Base-by-base conservation (phyloP, 192 early-diverging fungal species). In the Gamsiella multidivaricata region DNA sequence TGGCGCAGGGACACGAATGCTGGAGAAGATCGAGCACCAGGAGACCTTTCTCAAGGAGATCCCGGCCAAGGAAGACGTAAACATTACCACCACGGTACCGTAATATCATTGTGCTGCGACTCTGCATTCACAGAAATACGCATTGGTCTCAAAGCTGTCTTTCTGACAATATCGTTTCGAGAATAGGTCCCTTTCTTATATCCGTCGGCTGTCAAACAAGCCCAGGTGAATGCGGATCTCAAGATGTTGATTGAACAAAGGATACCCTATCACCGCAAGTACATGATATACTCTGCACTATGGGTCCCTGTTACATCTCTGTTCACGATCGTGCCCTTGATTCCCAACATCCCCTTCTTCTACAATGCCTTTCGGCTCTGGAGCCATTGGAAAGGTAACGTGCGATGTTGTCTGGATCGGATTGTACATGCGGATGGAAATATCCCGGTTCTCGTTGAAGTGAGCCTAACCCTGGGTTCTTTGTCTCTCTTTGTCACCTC, bases 361-460 rank as follows among this genome's bases (percentile, higher is more conserved):
- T 94, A 94, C 70, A 94, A 94, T 73, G 57, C 91, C 32, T 94
- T 91, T 60, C 88, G 92, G 4, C 82, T 94, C 25, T 94, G 92
- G 72, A 91, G 90, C 68, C 91, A 94, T 51, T 93, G 92, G 73
- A 91, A 91, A 90, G 92, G 91, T 80, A 80, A 75, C n/a, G n/a
- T n/a, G n/a, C n/a, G n/a, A n/a, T 15, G 0, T 18, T 50, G 12
- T 37, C 18, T n/a, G 23, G 14, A 52, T 20, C 4, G 28, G 60
- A 49, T 49, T 6, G 26, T 56, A 20, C n/a, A n/a, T n/a, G n/a
- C n/a, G n/a, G n/a, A n/a, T n/a, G n/a, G n/a, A n/a, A n/a, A n/a
- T n/a, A n/a, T n/a, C n/a, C n/a, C n/a, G n/a, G n/a, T n/a, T n/a
- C n/a, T n/a, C n/a, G n/a, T n/a, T n/a, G n/a, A n/a, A n/a, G n/a